Percentiles rank a stretch among this genome's conserved stretches.
phyloP scores from a whole-genome alignment of 305 asterid genomes.

The Euphrasia arctica region DNA sequence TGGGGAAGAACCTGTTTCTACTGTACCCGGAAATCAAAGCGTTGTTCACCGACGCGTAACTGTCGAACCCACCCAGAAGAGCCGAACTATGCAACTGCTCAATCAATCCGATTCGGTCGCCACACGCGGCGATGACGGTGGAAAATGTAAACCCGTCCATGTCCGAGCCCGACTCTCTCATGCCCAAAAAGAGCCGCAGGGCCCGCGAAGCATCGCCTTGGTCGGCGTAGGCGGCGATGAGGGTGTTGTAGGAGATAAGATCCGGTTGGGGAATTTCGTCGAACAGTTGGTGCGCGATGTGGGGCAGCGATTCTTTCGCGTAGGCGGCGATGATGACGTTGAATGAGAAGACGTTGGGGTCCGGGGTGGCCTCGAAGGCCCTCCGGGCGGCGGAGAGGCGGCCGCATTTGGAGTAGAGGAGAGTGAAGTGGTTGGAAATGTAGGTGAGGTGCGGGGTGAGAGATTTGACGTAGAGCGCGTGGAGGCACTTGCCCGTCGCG shows the following conservation, averaged over 20 bases:
- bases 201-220: conserved; percentile 40
- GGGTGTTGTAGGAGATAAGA: conserved; percentile 68
- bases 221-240: conserved; percentile 76
- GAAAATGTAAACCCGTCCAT: conserved; percentile 73
- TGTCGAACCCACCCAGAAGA: conserved; percentile 44
- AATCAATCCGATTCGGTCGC: conserved; percentile 38
- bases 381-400: conserved; percentile 47
- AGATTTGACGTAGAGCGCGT: conserved; percentile 52
- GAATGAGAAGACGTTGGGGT: conserved; percentile 73
- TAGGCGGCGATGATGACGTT: conserved; percentile 60
- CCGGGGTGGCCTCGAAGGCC: conserved; percentile 42
- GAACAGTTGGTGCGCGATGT: conserved; percentile 61
- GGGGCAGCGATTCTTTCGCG: conserved; percentile 46
- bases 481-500: conserved; percentile 54
- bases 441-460: conserved; percentile 50
- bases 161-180: conserved; percentile 37
- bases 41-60: conserved; percentile 60
- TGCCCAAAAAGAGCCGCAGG: conserved; percentile 34
- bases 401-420: conserved; percentile 76
- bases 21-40: conserved; percentile 53
- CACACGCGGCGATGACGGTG: conserved; percentile 45
- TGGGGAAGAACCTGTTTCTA: conserved; percentile 36
- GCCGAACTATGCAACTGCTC: conserved; percentile 52
- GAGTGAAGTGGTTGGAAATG: conserved; percentile 76
- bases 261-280: conserved; percentile 75